Evolutionary conservation across 2,329 filamentous ascomycete genomes (phyloP).

Genomic region (Dendryphion nanum): DNA sequence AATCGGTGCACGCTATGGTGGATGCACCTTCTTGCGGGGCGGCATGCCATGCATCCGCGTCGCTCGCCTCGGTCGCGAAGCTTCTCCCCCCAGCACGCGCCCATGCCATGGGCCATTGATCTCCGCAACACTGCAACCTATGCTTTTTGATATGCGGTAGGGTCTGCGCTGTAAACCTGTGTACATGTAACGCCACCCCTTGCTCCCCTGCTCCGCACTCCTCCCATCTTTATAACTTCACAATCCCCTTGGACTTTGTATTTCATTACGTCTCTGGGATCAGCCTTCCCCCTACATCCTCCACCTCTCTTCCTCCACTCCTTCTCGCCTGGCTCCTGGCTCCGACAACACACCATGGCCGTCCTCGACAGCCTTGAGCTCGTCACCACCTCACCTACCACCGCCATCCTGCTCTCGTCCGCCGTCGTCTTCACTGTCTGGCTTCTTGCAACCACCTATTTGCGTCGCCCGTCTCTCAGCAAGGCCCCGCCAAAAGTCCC

Average conservation of each 20-base stretch:
- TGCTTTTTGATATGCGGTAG: too few relatives aligned
- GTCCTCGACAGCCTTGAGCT: constrained; percentile 2
- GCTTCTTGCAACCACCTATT: constrained; percentile 10
- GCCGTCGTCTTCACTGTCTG: constrained; percentile 11
- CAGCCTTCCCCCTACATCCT: too few relatives aligned
- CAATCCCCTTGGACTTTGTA: background rate
- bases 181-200: background rate
- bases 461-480: constrained; percentile 17
- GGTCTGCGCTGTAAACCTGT: background rate
- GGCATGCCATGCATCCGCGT: too few relatives aligned
- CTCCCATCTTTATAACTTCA: background rate
- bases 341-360: constrained; percentile 1
- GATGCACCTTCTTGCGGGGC: too few relatives aligned
- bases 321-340: too few relatives aligned
- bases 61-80: too few relatives aligned
- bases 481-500: constrained; percentile 20
- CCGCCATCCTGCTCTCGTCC: constrained; percentile 7
- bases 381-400: constrained; percentile 1
- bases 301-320: background rate
- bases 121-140: too few relatives aligned
- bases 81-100: too few relatives aligned
- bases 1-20: too few relatives aligned
- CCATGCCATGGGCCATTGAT: too few relatives aligned
- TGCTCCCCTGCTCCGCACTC: background rate
- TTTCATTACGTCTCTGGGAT: too few relatives aligned